Percentiles rank a stretch among this genome's conserved stretches.
Evolutionary conservation across 2,329 filamentous ascomycete species (phyloP).

Genomic region (Tolypocladium album): DNA sequence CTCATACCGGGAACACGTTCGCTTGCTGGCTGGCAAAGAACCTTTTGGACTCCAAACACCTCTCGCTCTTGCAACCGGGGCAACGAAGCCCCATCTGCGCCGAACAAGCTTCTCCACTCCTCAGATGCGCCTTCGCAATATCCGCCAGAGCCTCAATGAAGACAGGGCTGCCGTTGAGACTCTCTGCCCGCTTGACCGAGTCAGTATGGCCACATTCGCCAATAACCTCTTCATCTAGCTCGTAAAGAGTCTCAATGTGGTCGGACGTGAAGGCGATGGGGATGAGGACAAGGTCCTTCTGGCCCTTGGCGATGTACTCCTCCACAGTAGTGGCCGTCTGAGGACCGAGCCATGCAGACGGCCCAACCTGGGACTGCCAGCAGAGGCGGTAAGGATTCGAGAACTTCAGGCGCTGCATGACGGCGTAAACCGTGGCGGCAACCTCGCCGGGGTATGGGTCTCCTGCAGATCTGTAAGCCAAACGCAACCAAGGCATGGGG

Average conservation of each 20-base stretch:
- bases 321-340: slow-evolving; percentile 85
- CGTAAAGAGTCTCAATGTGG: slow-evolving; percentile 94
- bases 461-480: slow-evolving; percentile 37
- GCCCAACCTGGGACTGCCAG: slow-evolving; percentile 97
- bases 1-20: slow-evolving; percentile 11
- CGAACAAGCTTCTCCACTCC: slow-evolving; percentile 57
- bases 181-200: slow-evolving; percentile 81
- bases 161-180: slow-evolving; percentile 77
- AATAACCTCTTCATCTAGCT: slow-evolving; percentile 91
- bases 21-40: slow-evolving; percentile 43
- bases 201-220: slow-evolving; percentile 70
- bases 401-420: slow-evolving; percentile 86
- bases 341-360: slow-evolving; percentile 87
- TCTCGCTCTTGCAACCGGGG: slow-evolving; percentile 84
- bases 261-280: slow-evolving; percentile 98
- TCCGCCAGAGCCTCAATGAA: slow-evolving; percentile 89
- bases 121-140: slow-evolving; percentile 71
- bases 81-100: slow-evolving; percentile 84
- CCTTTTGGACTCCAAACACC: slow-evolving; percentile 68
- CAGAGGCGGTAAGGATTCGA: slow-evolving; percentile 87
- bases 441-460: slow-evolving; percentile 95
- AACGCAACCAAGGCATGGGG: neutral
- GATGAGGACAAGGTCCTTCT: slow-evolving; percentile 82
- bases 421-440: slow-evolving; percentile 87
- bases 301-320: slow-evolving; percentile 79